These are phyloP conservation scores for Daedaleopsis sinensis DNA, from an alignment of 768 basidiomycete genomes.

Conservation along the genomic window DNA sequence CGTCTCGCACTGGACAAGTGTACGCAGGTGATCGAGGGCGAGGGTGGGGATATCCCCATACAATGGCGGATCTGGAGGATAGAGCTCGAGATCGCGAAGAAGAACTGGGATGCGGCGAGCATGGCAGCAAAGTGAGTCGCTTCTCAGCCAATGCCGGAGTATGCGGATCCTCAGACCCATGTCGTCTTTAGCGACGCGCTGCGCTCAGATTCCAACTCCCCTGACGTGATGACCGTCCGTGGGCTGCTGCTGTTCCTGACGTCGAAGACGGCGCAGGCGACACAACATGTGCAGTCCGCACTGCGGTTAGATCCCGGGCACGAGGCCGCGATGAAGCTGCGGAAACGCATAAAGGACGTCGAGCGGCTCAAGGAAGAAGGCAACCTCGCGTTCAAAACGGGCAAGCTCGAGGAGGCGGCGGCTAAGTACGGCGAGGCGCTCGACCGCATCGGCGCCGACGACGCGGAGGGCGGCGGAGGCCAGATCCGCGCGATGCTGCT, in stretches of 20 bases:
- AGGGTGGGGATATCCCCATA: constrained; percentile 72
- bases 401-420: constrained; percentile 61
- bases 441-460: constrained; percentile 67
- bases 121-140: constrained; percentile 69
- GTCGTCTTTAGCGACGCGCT: constrained; percentile 65
- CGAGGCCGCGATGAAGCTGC: constrained; percentile 65
- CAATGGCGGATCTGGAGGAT: constrained; percentile 84
- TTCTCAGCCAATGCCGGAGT: neutral
- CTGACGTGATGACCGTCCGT: constrained; percentile 77
- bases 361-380: constrained; percentile 87
- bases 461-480: constrained; percentile 79
- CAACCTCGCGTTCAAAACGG: constrained; percentile 71
- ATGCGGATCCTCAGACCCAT: neutral
- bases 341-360: constrained; percentile 81
- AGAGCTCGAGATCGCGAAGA: constrained; percentile 74
- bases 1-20: constrained; percentile 82
- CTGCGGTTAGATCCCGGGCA: constrained; percentile 81
- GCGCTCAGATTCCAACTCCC: constrained; percentile 70
- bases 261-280: constrained; percentile 69
- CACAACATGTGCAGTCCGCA: constrained; percentile 71
- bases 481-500: constrained; percentile 79
- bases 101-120: constrained; percentile 74
- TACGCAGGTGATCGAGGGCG: constrained; percentile 69
- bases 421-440: constrained; percentile 73
- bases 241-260: constrained; percentile 79